These are phyloP conservation scores for Elsinoe ampelina DNA, from an alignment of 2,329 filamentous ascomycete genomes.

Conservation along the genomic window DNA sequence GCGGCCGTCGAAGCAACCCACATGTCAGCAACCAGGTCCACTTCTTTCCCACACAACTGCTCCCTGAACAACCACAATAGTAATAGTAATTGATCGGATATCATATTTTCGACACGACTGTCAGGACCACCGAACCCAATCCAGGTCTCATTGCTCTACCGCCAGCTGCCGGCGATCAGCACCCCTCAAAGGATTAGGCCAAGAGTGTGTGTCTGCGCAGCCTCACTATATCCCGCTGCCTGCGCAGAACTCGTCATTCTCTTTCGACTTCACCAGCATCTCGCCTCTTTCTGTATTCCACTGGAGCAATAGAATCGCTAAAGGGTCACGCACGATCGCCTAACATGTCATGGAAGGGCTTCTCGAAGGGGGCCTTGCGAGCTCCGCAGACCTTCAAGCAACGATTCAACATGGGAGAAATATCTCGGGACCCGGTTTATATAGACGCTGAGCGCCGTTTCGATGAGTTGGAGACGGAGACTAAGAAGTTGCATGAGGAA, in stretches of 20 bases:
- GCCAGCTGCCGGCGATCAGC: conserved; percentile 3
- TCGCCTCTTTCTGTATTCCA: neutral
- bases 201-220: conserved; percentile 12
- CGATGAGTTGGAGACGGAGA: conserved; percentile 86
- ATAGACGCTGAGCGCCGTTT: conserved; percentile 91
- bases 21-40: conserved; percentile 9
- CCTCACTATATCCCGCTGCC: conserved; percentile 8
- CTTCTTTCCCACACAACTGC: neutral
- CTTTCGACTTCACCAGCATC: neutral
- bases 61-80: neutral
- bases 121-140: neutral
- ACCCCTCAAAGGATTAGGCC: neutral
- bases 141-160: neutral
- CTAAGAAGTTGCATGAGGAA: conserved; percentile 93
- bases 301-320: conserved; percentile 2
- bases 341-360: conserved; percentile 92
- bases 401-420: conserved; percentile 90
- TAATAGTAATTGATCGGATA: conserved; percentile 13
- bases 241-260: neutral
- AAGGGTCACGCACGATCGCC: conserved; percentile 13
- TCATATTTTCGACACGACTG: neutral
- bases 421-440: conserved; percentile 91
- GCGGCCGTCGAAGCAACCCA: neutral
- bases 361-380: conserved; percentile 79
- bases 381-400: conserved; percentile 86